Evolutionary conservation across 106 monocot genomes (phyloP).

Genomic region (Alisma plantagoaquatica): DNA sequence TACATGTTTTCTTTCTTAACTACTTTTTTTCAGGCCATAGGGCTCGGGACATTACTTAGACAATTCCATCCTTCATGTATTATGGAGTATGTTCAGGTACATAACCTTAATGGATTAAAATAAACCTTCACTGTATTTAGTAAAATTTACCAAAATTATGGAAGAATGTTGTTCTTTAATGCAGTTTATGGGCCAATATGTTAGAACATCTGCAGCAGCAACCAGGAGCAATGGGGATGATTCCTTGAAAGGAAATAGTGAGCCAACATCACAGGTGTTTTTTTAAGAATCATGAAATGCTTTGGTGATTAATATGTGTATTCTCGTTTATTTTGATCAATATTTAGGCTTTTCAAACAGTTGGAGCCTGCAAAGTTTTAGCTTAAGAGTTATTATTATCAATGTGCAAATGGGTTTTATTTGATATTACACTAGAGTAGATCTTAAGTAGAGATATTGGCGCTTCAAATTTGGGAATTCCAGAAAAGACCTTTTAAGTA

Average conservation of each 20-base stretch:
- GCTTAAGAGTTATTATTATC: no score
- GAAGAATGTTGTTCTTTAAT: no score
- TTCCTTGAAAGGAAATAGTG: conserved; percentile 15
- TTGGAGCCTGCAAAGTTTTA: no score
- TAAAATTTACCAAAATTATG: neutral
- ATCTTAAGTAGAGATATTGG: no score
- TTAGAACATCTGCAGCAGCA: conserved; percentile 20
- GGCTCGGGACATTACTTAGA: conserved; percentile 43
- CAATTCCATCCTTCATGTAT: conserved; percentile 38
- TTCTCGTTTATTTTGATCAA: no score
- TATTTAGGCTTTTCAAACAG: no score
- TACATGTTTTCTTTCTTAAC: neutral
- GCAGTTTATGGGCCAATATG: conserved; percentile 57
- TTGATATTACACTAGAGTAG: no score
- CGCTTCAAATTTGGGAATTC: no score
- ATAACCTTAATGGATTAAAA: neutral
- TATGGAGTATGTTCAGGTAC: conserved; percentile 38
- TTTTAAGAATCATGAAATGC: no score
- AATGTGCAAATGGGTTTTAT: no score
- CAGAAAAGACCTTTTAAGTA: no score
- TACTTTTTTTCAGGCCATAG: conserved; percentile 32
- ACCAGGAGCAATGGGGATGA: conserved; percentile 13
- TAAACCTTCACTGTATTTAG: neutral
- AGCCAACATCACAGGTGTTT: conserved; percentile 39
- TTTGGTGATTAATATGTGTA: no score